phyloP scores from a whole-genome alignment of 2,329 filamentous ascomycete species.

The Nannizziopsis arthrosporioides region DNA sequence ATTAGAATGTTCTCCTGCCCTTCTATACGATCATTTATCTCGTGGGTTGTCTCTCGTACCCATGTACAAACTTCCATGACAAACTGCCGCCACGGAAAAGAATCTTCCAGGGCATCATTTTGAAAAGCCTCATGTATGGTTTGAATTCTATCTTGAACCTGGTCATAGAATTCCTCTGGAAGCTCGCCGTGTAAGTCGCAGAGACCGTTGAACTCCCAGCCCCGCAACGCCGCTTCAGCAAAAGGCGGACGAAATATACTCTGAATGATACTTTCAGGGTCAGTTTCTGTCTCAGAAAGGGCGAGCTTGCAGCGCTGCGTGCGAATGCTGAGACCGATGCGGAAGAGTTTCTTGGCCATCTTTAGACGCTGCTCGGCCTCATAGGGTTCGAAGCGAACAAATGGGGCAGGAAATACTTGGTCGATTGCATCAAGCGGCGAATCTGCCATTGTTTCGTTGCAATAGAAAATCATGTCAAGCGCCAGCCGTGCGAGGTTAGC shows the following conservation, averaged over 20 bases:
- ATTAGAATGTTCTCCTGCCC: constrained; percentile 29
- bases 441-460: not conserved
- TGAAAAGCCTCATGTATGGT: constrained; percentile 1
- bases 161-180: constrained; percentile 4
- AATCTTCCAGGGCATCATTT: constrained; percentile 25
- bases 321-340: constrained; percentile 15
- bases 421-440: constrained; percentile 4
- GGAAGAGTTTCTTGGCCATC: constrained; percentile 2
- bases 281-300: not conserved
- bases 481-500: constrained; percentile 16
- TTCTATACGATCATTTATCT: constrained; percentile 36
- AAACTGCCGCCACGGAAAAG: constrained; percentile 43
- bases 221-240: constrained; percentile 7
- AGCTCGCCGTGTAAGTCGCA: constrained; percentile 7
- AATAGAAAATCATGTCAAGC: constrained; percentile 12
- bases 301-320: constrained; percentile 13
- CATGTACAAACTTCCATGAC: constrained; percentile 37
- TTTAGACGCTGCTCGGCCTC: not conserved
- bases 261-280: constrained; percentile 1
- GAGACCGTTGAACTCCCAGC: constrained; percentile 14
- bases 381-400: not conserved
- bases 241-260: constrained; percentile 9
- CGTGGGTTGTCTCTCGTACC: constrained; percentile 34
- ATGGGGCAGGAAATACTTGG: constrained; percentile 8
- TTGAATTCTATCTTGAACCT: constrained; percentile 7